phyloP scores from a whole-genome alignment of 345 rosid species.

The Laguncularia racemosa region DNA sequence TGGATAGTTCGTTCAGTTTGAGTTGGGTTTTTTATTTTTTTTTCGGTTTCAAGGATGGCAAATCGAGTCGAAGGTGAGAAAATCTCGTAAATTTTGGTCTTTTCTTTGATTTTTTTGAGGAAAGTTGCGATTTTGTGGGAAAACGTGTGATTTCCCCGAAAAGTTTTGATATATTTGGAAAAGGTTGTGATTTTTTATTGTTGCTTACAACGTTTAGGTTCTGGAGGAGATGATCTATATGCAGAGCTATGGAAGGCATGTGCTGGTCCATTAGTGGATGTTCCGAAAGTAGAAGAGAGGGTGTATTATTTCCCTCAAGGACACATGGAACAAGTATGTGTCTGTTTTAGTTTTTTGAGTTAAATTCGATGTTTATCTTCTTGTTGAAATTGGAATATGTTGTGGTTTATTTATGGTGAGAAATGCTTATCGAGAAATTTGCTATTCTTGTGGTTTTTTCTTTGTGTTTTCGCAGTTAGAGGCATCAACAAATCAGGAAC shows the following conservation, averaged over 20 bases:
- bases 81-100: not conserved
- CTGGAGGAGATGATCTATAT: constrained; percentile 43
- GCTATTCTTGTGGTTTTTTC: constrained; percentile 21
- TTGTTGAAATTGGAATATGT: no score
- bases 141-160: constrained; percentile 7
- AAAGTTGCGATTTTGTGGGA: not conserved
- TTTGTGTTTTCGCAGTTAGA: constrained; percentile 47
- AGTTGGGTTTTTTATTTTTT: not conserved
- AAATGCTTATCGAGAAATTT: not conserved
- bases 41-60: constrained; percentile 27
- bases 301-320: constrained; percentile 94
- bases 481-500: constrained; percentile 78
- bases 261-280: constrained; percentile 79
- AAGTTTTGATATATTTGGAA: constrained; percentile 4
- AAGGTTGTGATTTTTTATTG: not conserved
- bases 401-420: no score
- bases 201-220: constrained; percentile 8
- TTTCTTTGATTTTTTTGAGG: not conserved
- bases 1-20: not conserved
- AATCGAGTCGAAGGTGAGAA: constrained; percentile 27
- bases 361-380: constrained; percentile 1
- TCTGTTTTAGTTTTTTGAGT: not conserved
- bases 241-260: constrained; percentile 78
- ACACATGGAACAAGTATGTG: constrained; percentile 83
- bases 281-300: constrained; percentile 49